These are phyloP conservation scores for Cryptosporidium canis DNA, from an alignment of 169 alveolate genomes.

Conservation along the genomic window DNA sequence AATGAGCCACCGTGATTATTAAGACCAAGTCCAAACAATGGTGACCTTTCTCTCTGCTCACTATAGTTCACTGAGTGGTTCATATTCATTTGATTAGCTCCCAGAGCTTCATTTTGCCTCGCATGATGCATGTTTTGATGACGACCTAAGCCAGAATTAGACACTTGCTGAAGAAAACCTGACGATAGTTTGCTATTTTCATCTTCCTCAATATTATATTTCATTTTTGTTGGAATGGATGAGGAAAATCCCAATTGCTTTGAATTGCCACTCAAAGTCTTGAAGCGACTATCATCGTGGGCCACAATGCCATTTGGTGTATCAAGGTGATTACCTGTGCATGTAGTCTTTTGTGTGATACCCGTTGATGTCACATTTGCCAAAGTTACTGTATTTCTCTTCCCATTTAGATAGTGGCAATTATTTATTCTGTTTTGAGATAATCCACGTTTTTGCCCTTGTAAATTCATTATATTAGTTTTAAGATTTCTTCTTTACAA, in stretches of 20 bases:
- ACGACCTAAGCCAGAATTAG: not conserved
- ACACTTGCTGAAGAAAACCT: not conserved
- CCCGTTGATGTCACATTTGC: not conserved
- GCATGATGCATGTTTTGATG: not conserved
- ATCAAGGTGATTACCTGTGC: not conserved
- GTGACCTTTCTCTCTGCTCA: not conserved
- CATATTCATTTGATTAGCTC: not conserved
- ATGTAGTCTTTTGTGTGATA: not conserved
- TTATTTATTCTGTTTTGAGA: slow-evolving; percentile 1
- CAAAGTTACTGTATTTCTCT: not conserved
- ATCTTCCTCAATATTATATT: not conserved
- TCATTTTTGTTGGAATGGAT: not conserved
- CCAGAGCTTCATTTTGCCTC: not conserved
- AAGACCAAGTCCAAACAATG: not conserved
- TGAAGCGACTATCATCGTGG: not conserved
- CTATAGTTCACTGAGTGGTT: not conserved
- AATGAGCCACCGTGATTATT: not conserved
- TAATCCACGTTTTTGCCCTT: slow-evolving; percentile 17
- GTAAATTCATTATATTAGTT: not conserved
- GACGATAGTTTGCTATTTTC: not conserved
- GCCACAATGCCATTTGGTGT: not conserved
- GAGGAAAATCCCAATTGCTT: not conserved
- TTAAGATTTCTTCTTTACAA: not conserved
- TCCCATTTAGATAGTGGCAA: not conserved
- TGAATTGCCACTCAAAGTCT: not conserved